Conservation (phyloP, 352 stramenopile species). For the Phytophthora hibernalis region DNA sequence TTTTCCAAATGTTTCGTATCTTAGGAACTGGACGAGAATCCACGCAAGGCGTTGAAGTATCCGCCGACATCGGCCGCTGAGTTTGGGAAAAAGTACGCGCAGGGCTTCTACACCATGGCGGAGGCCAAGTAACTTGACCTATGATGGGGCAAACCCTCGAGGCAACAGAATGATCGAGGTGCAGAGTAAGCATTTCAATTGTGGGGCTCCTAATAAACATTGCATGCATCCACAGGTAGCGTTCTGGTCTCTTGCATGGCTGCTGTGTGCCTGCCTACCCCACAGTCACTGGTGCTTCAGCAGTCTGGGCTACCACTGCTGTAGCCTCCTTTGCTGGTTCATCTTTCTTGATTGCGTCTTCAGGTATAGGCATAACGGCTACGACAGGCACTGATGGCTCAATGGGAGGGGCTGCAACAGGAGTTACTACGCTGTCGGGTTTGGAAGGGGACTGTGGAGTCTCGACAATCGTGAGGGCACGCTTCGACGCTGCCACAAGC, state of each 20-base stretch:
- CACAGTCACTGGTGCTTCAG: not conserved
- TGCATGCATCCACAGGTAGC: slow-evolving; percentile 16
- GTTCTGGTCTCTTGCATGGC: not conserved
- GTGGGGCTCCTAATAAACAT: slow-evolving; percentile 30
- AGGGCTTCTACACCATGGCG: slow-evolving; percentile 86
- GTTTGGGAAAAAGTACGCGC: slow-evolving; percentile 83
- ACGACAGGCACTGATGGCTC: not conserved
- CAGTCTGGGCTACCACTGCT: not conserved
- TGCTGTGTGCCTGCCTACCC: not conserved
- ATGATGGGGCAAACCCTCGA: not conserved
- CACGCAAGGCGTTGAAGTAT: slow-evolving; percentile 81
- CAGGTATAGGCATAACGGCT: not conserved
- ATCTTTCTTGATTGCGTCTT: slow-evolving; percentile 14
- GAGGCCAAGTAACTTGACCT: slow-evolving; percentile 69
- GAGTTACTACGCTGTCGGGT: slow-evolving; percentile 3
- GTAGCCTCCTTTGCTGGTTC: slow-evolving; percentile 4
- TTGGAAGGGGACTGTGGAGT: slow-evolving; percentile 18
- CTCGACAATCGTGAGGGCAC: slow-evolving; percentile 27
- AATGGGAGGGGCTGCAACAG: not conserved
- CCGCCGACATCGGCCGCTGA: slow-evolving; percentile 62
- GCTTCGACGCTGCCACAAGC: slow-evolving; percentile 49
- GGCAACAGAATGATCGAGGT: not conserved
- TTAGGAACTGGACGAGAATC: slow-evolving; percentile 78
- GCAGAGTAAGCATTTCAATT: slow-evolving; percentile 10
- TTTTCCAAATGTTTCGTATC: not conserved